Evolutionary conservation across 192 early-diverging fungal genomes (phyloP).

Genomic region (Podila clonocystis): DNA sequence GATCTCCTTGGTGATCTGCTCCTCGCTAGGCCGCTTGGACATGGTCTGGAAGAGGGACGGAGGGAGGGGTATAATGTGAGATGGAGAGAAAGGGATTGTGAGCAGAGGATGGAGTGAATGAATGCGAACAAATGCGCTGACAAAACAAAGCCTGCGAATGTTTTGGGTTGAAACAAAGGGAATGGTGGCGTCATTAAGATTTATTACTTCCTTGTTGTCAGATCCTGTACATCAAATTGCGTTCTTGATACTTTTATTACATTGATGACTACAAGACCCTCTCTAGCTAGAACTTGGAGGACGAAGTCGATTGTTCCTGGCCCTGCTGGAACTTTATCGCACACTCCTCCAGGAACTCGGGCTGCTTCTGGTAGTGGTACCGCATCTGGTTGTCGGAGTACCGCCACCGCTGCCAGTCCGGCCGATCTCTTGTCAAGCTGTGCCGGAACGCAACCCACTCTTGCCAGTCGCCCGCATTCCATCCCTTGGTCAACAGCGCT

Average conservation of each 20-base stretch:
- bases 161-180: too few relatives aligned
- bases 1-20: slow-evolving; percentile 27
- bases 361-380: slow-evolving; percentile 38
- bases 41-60: slow-evolving; percentile 3
- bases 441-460: slow-evolving; percentile 46
- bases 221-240: too few relatives aligned
- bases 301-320: slow-evolving; percentile 3
- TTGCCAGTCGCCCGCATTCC: slow-evolving; percentile 39
- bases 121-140: too few relatives aligned
- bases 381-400: slow-evolving; percentile 46
- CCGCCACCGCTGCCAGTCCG: slow-evolving; percentile 34
- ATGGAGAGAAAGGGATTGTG: not conserved
- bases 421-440: slow-evolving; percentile 17
- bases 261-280: not conserved
- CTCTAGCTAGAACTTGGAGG: not conserved
- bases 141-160: too few relatives aligned
- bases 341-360: slow-evolving; percentile 28
- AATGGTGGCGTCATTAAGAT: too few relatives aligned
- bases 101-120: too few relatives aligned
- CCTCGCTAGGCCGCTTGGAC: slow-evolving; percentile 42
- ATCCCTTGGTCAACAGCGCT: slow-evolving; percentile 31
- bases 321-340: slow-evolving; percentile 9
- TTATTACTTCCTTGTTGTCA: too few relatives aligned
- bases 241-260: not conserved
- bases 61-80: not conserved